phyloP scores from a whole-genome alignment of 768 basidiomycete species.

The Exidia glandulosa region DNA sequence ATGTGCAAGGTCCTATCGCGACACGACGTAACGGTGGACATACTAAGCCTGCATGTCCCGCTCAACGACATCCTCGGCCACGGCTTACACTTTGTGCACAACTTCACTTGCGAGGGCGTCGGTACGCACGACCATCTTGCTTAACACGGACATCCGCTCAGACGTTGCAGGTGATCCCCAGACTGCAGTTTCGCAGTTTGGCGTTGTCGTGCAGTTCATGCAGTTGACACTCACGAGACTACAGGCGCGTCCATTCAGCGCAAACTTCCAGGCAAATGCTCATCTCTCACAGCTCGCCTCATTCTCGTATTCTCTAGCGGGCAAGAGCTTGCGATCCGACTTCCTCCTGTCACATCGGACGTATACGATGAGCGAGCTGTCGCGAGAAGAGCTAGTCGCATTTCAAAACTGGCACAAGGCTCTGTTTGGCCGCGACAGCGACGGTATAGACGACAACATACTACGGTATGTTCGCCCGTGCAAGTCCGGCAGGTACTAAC shows the following conservation, averaged over 20 bases:
- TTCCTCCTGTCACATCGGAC: slow-evolving; percentile 39
- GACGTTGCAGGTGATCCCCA: slow-evolving; percentile 61
- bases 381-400: slow-evolving; percentile 12
- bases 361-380: slow-evolving; percentile 28
- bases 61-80: slow-evolving; percentile 55
- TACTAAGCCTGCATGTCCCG: slow-evolving; percentile 55
- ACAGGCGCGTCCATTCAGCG: slow-evolving; percentile 30
- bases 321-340: slow-evolving; percentile 35
- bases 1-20: slow-evolving; percentile 56
- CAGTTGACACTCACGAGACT: slow-evolving; percentile 58
- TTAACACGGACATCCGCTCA: slow-evolving; percentile 7
- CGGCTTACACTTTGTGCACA: slow-evolving; percentile 50
- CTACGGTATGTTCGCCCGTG: slow-evolving; percentile 31
- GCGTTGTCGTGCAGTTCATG: slow-evolving; percentile 66
- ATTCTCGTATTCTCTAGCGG: slow-evolving; percentile 34
- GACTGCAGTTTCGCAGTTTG: slow-evolving; percentile 66
- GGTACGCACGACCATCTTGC: slow-evolving; percentile 55
- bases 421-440: slow-evolving; percentile 62
- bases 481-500: slow-evolving; percentile 7
- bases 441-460: slow-evolving; percentile 77
- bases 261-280: neutral
- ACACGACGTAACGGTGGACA: slow-evolving; percentile 50
- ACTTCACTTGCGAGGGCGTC: slow-evolving; percentile 72
- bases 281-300: slow-evolving; percentile 34
- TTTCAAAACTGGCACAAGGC: slow-evolving; percentile 58